A percentile compares a stretch with the other conserved stretches of the same genome.
Conservation (phyloP, 345 rosid genomes). For the Rhodamnia rubescens region DNA sequence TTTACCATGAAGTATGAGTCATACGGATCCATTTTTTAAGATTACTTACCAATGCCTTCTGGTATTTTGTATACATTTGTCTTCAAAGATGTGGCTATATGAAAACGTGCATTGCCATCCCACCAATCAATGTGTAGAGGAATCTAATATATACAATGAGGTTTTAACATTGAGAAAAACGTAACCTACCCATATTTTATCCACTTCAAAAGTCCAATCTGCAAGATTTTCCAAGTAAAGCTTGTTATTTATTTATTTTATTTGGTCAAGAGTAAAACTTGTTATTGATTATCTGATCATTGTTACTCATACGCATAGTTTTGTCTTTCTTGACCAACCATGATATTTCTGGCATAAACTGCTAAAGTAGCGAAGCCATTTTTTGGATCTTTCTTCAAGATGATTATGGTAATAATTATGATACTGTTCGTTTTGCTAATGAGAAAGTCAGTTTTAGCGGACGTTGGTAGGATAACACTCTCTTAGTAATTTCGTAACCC, state of each 20-base stretch:
- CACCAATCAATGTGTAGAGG: not conserved
- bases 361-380: not conserved
- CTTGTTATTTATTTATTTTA: not conserved
- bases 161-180: not conserved
- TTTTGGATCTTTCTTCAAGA: not conserved
- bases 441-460: not conserved
- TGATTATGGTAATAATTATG: not conserved
- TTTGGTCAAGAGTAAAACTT: not conserved
- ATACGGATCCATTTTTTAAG: not conserved
- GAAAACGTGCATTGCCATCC: not conserved
- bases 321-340: not conserved
- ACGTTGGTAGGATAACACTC: not conserved
- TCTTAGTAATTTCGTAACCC: not conserved
- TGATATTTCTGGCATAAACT: conserved; percentile 1
- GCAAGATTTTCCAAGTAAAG: not conserved
- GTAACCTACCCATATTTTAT: not conserved
- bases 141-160: not conserved
- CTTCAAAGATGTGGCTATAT: not conserved
- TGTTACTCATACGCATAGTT: not conserved
- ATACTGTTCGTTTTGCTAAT: not conserved
- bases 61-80: not conserved
- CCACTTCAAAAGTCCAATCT: not conserved
- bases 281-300: not conserved
- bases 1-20: not conserved
- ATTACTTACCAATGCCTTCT: not conserved